phyloP scores from a whole-genome alignment of 179 eudicot genomes.

The Heliamphora pulchella region DNA sequence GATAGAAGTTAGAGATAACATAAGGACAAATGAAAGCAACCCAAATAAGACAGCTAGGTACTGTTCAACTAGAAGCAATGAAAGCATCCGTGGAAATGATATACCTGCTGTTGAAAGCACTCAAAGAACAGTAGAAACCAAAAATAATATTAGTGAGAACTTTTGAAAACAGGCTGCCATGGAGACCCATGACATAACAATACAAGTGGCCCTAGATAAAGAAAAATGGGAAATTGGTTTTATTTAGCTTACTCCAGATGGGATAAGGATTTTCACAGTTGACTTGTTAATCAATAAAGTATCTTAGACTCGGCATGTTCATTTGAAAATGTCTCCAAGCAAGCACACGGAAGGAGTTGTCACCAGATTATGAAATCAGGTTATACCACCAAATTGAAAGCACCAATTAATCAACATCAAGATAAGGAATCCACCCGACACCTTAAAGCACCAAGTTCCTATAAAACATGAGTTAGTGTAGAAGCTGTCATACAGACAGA shows the following conservation, averaged over 20 bases:
- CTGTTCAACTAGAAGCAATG: background rate
- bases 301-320: background rate
- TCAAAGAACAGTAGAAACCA: background rate
- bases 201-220: background rate
- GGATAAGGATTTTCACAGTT: background rate
- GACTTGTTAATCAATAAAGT: background rate
- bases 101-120: background rate
- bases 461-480: background rate
- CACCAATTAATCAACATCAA: background rate
- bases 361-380: background rate
- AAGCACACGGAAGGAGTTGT: background rate
- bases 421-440: background rate
- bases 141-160: background rate
- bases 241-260: background rate
- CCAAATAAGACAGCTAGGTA: background rate
- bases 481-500: background rate
- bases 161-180: background rate
- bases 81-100: background rate
- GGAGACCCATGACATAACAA: background rate
- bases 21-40: background rate
- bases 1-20: background rate
- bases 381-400: background rate
- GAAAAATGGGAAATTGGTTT: background rate
- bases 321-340: background rate
- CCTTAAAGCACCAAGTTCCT: slow-evolving; percentile 11